These are phyloP conservation scores for Aspergillus neotritici DNA, from an alignment of 2,329 filamentous ascomycete genomes.

Conservation along the genomic window DNA sequence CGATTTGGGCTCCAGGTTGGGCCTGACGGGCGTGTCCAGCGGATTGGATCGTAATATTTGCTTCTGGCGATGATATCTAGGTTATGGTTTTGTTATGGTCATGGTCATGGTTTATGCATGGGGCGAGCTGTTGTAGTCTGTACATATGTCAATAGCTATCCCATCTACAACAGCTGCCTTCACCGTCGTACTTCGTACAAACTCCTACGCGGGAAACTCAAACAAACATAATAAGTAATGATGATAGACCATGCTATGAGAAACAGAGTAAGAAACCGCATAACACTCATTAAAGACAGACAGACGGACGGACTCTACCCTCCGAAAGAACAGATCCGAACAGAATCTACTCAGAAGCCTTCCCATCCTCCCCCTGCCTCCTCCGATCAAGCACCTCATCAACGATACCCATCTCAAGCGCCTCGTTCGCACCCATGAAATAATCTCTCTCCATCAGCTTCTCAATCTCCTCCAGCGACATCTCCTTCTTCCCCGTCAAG, in stretches of 20 bases:
- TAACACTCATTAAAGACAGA: neutral
- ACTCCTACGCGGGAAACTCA: too few species aligned
- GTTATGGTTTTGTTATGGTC: neutral
- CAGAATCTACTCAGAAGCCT: constrained; percentile 12
- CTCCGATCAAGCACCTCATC: constrained; percentile 69
- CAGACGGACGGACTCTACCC: constrained; percentile 1
- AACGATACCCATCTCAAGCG: constrained; percentile 81
- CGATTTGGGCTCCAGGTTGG: constrained; percentile 36
- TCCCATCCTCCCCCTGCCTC: constrained; percentile 21
- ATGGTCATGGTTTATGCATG: too few species aligned
- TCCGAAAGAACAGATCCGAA: neutral
- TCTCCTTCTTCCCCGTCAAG: constrained; percentile 63
- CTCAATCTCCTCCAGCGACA: constrained; percentile 76
- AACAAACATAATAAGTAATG: too few species aligned
- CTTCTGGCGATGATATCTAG: neutral
- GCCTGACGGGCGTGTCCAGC: constrained; percentile 29
- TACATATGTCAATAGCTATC: constrained; percentile 7
- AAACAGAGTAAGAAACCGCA: neutral
- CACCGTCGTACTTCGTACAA: neutral
- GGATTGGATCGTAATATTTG: constrained; percentile 21
- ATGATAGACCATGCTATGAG: too few species aligned
- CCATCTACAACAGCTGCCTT: neutral
- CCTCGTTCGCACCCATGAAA: constrained; percentile 84
- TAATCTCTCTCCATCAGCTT: constrained; percentile 96
- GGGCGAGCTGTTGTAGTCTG: neutral